A percentile compares a stretch with the other conserved stretches of the same genome.
Evolutionary conservation across 2,329 filamentous ascomycete species (phyloP).

Genomic region (Neoarthrinium moseri): DNA sequence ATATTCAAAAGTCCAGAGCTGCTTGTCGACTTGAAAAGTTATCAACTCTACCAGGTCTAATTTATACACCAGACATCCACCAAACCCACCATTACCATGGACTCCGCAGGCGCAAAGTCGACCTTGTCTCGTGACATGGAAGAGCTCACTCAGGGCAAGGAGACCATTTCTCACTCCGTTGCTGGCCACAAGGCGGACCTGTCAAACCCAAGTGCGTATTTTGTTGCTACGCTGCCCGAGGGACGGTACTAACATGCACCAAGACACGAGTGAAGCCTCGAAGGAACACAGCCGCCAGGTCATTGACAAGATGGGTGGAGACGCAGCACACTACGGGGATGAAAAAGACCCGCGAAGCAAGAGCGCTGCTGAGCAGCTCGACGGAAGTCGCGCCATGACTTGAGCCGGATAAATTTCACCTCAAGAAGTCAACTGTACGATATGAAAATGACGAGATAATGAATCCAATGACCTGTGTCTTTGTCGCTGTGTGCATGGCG

Average conservation of each 20-base stretch:
- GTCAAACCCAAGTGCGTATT: conserved; percentile 40
- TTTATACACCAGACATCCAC: too few relatives aligned
- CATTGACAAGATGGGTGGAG: conserved; percentile 40
- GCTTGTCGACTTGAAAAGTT: too few relatives aligned
- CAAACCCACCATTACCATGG: conserved; percentile 27
- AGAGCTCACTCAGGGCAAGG: conserved; percentile 32
- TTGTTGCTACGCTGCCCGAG: background rate
- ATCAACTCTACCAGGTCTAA: too few relatives aligned
- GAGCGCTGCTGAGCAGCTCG: conserved; percentile 36
- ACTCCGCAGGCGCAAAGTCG: conserved; percentile 36
- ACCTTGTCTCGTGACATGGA: conserved; percentile 40
- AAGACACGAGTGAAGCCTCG: conserved; percentile 42
- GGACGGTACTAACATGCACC: background rate
- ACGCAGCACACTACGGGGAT: conserved; percentile 40
- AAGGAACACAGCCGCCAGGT: conserved; percentile 41
- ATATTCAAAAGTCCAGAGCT: too few relatives aligned
- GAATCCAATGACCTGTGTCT: too few relatives aligned
- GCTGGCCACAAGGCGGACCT: conserved; percentile 46
- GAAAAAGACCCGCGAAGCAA: conserved; percentile 40
- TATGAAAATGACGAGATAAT: conserved; percentile 9
- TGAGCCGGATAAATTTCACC: background rate
- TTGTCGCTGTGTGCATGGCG: too few relatives aligned
- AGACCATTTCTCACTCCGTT: conserved; percentile 22
- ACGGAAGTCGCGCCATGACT: conserved; percentile 32
- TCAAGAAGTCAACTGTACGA: background rate